phyloP scores from a whole-genome alignment of 2,329 filamentous ascomycete species.

The Colletotrichum musicola region DNA sequence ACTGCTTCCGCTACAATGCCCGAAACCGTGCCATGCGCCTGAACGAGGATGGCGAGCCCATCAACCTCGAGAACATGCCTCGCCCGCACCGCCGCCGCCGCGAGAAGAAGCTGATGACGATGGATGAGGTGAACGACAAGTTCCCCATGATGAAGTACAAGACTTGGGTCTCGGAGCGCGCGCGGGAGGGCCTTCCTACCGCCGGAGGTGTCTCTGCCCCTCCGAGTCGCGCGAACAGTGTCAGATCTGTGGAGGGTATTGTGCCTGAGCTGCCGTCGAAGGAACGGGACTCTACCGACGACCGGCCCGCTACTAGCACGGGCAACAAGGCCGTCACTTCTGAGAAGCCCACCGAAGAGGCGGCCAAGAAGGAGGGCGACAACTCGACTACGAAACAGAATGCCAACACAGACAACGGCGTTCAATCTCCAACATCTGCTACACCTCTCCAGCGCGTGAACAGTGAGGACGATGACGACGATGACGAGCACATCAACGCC shows the following conservation, averaged over 20 bases:
- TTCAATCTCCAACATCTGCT: slow-evolving; percentile 38
- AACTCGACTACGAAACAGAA: slow-evolving; percentile 12
- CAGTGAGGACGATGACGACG: slow-evolving; percentile 69
- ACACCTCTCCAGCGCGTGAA: slow-evolving; percentile 54
- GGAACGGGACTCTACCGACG: slow-evolving; percentile 60
- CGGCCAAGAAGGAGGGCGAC: slow-evolving; percentile 26
- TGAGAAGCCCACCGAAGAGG: slow-evolving; percentile 29
- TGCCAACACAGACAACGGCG: background rate
- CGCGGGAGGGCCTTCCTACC: slow-evolving; percentile 85
- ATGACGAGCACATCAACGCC: slow-evolving; percentile 84
- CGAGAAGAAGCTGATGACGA: slow-evolving; percentile 99
- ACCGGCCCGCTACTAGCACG: slow-evolving; percentile 23
- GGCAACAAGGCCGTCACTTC: slow-evolving; percentile 21
- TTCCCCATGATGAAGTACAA: slow-evolving; percentile 98
- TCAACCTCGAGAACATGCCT: slow-evolving; percentile 88
- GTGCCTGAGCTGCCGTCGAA: slow-evolving; percentile 51
- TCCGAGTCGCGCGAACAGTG: slow-evolving; percentile 78
- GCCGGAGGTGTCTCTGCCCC: slow-evolving; percentile 85
- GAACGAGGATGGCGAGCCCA: slow-evolving; percentile 87
- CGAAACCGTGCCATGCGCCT: slow-evolving; percentile 84
- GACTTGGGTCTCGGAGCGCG: slow-evolving; percentile 87
- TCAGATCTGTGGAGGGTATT: slow-evolving; percentile 75
- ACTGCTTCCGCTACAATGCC: slow-evolving; percentile 98
- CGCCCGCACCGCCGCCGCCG: slow-evolving; percentile 86
- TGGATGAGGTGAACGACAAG: slow-evolving; percentile 98